These are phyloP conservation scores for Hansfordia pulvinata DNA, from an alignment of 2,329 filamentous ascomycete genomes.

Conservation along the genomic window DNA sequence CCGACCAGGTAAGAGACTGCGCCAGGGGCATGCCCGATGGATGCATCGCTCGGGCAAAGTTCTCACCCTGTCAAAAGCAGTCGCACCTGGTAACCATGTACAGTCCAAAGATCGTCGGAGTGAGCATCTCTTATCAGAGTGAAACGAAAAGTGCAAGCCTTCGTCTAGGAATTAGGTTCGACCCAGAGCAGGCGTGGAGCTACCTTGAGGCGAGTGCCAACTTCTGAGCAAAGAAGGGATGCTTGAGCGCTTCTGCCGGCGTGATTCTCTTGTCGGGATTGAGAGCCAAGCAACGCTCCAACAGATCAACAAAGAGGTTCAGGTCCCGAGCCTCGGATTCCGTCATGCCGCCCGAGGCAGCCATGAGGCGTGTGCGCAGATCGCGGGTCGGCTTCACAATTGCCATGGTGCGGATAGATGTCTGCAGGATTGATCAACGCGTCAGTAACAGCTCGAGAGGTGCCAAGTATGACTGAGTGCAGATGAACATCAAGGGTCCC, in stretches of 20 bases:
- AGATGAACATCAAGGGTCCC: constrained; percentile 1
- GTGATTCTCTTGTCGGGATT: constrained; percentile 90
- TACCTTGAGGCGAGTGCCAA: constrained; percentile 12
- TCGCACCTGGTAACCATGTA: too few species aligned
- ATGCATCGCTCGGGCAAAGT: too few species aligned
- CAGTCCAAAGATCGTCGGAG: too few species aligned
- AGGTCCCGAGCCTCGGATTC: constrained; percentile 66
- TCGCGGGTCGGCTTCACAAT: constrained; percentile 69
- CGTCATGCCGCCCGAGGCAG: constrained; percentile 59
- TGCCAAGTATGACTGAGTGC: constrained; percentile 1
- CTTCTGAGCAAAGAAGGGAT: constrained; percentile 64
- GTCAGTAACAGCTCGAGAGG: constrained; percentile 4
- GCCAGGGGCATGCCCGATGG: too few species aligned
- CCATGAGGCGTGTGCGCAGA: constrained; percentile 65
- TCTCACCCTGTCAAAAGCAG: too few species aligned
- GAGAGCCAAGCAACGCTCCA: constrained; percentile 77
- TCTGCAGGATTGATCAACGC: constrained; percentile 26
- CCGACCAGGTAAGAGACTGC: too few species aligned
- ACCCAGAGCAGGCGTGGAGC: too few species aligned
- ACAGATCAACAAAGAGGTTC: constrained; percentile 69
- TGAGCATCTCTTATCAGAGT: too few species aligned
- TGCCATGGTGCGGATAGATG: constrained; percentile 51
- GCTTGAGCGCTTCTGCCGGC: constrained; percentile 71
- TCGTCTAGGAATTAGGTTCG: too few species aligned
- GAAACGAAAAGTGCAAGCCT: too few species aligned